These are phyloP conservation scores for Ophiostoma perfectum DNA, from an alignment of 2,329 filamentous ascomycete species.

Conservation along the genomic window DNA sequence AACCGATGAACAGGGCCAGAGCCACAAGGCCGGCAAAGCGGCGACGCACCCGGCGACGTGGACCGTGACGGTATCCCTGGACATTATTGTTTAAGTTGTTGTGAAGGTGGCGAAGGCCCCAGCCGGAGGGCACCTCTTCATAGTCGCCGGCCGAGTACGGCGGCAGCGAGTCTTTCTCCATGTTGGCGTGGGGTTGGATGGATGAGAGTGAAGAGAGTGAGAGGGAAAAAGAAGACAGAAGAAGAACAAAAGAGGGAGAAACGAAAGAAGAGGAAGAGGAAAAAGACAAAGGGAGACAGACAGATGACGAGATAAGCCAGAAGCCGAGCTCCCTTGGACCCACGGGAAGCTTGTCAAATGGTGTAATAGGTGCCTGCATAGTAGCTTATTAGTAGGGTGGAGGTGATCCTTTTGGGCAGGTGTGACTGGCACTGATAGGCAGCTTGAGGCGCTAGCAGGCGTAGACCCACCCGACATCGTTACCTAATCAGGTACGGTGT, in stretches of 20 bases:
- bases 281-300: neutral
- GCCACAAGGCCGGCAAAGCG: constrained; percentile 41
- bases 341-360: neutral
- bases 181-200: constrained; percentile 31
- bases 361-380: constrained; percentile 6
- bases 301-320: neutral
- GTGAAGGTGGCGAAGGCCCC: constrained; percentile 8
- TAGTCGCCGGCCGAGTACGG: constrained; percentile 37
- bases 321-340: constrained; percentile 7
- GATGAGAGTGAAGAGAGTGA: constrained; percentile 1
- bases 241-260: neutral
- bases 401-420: constrained; percentile 19
- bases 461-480: neutral
- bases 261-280: neutral
- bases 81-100: neutral
- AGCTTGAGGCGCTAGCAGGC: neutral
- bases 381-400: neutral
- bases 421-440: constrained; percentile 7
- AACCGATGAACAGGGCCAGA: constrained; percentile 46
- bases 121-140: constrained; percentile 13
- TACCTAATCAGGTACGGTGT: constrained; percentile 11
- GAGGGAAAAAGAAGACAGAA: neutral
- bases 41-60: constrained; percentile 39
- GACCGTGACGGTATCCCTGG: constrained; percentile 9
- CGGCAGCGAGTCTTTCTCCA: constrained; percentile 39